Evolutionary conservation across 331 rosid genomes (phyloP).

Genomic region (Phaseolus coccineus): DNA sequence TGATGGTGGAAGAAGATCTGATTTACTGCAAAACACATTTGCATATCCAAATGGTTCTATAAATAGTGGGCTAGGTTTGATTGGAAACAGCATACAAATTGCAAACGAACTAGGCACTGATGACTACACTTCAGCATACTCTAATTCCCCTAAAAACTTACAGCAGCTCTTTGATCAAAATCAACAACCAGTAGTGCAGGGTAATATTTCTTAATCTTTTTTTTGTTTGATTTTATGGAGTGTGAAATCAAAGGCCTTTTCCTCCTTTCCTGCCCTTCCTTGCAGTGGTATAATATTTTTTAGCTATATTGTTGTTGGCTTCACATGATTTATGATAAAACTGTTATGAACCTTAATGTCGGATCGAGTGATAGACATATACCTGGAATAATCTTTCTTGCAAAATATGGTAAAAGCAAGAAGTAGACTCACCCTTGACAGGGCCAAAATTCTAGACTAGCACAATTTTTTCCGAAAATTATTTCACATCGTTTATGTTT

Average conservation of each 20-base stretch:
- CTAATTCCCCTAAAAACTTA: slow-evolving; percentile 60
- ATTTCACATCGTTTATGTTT: neutral
- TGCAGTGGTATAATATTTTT: slow-evolving; percentile 26
- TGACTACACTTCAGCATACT: slow-evolving; percentile 60
- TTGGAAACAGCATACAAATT: slow-evolving; percentile 67
- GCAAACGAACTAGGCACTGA: slow-evolving; percentile 71
- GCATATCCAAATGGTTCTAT: slow-evolving; percentile 80
- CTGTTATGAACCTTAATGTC: neutral
- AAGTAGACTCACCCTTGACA: neutral
- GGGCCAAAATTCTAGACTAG: neutral
- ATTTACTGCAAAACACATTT: slow-evolving; percentile 74
- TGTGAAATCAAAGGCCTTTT: neutral
- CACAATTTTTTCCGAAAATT: neutral
- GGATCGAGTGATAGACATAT: neutral
- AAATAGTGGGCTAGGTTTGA: slow-evolving; percentile 74
- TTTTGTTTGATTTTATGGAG: slow-evolving; percentile 8
- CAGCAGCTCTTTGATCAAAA: slow-evolving; percentile 57
- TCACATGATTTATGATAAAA: neutral
- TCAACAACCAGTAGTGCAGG: slow-evolving; percentile 61
- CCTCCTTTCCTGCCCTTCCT: neutral
- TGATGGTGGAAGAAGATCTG: slow-evolving; percentile 79
- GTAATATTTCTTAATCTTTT: slow-evolving; percentile 51
- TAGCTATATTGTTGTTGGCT: slow-evolving; percentile 6
- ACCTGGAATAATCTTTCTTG: neutral
- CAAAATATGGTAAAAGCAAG: neutral